Evolutionary conservation across 352 stramenopile species (phyloP).

Genomic region (Globisporangium barbulae): DNA sequence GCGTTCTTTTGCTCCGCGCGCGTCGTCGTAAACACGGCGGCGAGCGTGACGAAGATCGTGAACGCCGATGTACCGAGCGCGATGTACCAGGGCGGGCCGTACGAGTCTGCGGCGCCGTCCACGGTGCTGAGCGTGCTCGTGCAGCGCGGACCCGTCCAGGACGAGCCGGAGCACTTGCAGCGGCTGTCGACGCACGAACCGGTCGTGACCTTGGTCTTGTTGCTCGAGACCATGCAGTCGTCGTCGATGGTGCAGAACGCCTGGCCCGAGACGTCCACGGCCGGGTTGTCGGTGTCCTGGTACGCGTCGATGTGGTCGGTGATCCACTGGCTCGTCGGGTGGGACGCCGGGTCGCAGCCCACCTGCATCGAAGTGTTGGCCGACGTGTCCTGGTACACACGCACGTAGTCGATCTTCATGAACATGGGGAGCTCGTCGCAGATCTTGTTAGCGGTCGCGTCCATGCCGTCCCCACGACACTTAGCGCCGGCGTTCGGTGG

Average conservation of each 20-base stretch:
- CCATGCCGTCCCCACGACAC: slow-evolving; percentile 51
- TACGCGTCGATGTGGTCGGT: slow-evolving; percentile 68
- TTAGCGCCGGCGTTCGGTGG: slow-evolving; percentile 58
- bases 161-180: neutral
- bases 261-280: slow-evolving; percentile 46
- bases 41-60: neutral
- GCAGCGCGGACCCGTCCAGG: neutral
- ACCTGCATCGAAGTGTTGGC: slow-evolving; percentile 40
- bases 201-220: neutral
- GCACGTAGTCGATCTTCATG: slow-evolving; percentile 74
- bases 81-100: neutral
- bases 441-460: slow-evolving; percentile 43
- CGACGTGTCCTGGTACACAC: slow-evolving; percentile 58
- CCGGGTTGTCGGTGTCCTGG: slow-evolving; percentile 52
- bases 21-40: neutral
- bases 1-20: neutral
- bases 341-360: slow-evolving; percentile 49
- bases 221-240: neutral
- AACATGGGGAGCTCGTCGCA: slow-evolving; percentile 63
- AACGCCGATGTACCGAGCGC: neutral
- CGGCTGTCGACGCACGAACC: neutral
- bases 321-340: slow-evolving; percentile 74
- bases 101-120: neutral
- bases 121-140: neutral
- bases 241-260: slow-evolving; percentile 47